Conservation (phyloP, 2,329 filamentous ascomycete genomes). For the Alternaria sp. region DNA sequence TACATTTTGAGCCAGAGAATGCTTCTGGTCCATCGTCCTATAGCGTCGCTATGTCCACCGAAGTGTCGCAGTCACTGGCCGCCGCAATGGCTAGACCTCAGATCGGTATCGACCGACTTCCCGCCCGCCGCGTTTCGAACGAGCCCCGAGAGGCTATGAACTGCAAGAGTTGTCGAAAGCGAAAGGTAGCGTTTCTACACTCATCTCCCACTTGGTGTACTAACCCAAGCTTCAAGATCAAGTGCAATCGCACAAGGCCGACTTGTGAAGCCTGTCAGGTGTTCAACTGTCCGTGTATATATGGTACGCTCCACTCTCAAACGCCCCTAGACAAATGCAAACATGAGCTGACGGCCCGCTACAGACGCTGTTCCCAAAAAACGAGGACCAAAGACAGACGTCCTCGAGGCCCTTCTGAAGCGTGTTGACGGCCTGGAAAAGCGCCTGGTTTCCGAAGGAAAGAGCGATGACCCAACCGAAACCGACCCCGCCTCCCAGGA, state of each 20-base stretch:
- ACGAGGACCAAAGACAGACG: conserved; percentile 87
- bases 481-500: conserved; percentile 29
- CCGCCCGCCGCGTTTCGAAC: conserved; percentile 72
- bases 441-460: conserved; percentile 68
- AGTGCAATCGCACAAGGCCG: conserved; percentile 85
- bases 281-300: conserved; percentile 87
- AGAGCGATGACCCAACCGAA: conserved; percentile 53
- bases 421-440: conserved; percentile 86
- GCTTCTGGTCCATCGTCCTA: conserved; percentile 36
- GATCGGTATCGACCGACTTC: conserved; percentile 81
- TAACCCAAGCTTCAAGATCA: conserved; percentile 69
- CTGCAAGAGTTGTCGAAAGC: conserved; percentile 91
- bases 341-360: conserved; percentile 23
- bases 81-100: conserved; percentile 73
- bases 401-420: conserved; percentile 83
- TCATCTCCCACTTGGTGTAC: background rate
- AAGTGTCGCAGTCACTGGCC: conserved; percentile 40
- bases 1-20: conserved; percentile 40
- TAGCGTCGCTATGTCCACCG: conserved; percentile 41
- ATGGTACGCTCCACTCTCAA: conserved; percentile 65
- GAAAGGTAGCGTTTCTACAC: conserved; percentile 69
- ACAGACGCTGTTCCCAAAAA: conserved; percentile 89
- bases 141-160: conserved; percentile 93
- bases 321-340: conserved; percentile 10
- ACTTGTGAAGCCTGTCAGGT: conserved; percentile 89